phyloP scores from a whole-genome alignment of 1,139 yeast species.

The Zygosaccharomyces sapae region DNA sequence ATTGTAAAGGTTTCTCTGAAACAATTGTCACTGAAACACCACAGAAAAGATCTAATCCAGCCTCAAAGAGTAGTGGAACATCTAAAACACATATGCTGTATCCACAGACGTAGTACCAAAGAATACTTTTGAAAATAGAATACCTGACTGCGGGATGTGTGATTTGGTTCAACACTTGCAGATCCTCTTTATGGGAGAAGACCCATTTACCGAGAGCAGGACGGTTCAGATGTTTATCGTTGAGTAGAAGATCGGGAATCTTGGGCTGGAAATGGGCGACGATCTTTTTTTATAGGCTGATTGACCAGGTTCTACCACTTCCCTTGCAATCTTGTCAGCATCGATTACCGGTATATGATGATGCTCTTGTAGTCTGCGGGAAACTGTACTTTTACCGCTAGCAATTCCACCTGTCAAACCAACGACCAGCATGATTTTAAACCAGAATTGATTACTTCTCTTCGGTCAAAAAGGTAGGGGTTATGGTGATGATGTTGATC shows the following conservation, averaged over 20 bases:
- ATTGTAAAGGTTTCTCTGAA: conserved; percentile 56
- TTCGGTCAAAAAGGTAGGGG: too few relatives aligned
- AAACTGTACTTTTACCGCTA: conserved; percentile 90
- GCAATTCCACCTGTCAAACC: conserved; percentile 98
- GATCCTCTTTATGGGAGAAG: conserved; percentile 58
- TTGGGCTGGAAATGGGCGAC: conserved; percentile 53
- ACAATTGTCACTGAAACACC: conserved; percentile 64
- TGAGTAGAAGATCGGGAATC: conserved; percentile 53
- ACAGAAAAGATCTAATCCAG: conserved; percentile 65
- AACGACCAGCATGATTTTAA: conserved; percentile 62
- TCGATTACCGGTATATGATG: conserved; percentile 65
- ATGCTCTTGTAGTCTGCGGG: conserved; percentile 50
- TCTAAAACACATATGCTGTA: conserved; percentile 65
- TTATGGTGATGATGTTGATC: background rate
- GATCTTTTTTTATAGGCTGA: conserved; percentile 66
- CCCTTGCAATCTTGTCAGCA: conserved; percentile 84
- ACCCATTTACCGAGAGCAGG: conserved; percentile 73
- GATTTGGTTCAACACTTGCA: conserved; percentile 59
- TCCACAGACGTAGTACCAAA: conserved; percentile 52
- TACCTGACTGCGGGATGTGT: conserved; percentile 87
- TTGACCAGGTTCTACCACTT: conserved; percentile 78
- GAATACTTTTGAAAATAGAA: conserved; percentile 57
- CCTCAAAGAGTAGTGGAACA: conserved; percentile 85
- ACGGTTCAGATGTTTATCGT: conserved; percentile 57
- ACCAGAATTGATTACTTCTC: background rate